Evolutionary conservation across 768 basidiomycete genomes (phyloP).

Genomic region (Sporobolomyces phaffii): DNA sequence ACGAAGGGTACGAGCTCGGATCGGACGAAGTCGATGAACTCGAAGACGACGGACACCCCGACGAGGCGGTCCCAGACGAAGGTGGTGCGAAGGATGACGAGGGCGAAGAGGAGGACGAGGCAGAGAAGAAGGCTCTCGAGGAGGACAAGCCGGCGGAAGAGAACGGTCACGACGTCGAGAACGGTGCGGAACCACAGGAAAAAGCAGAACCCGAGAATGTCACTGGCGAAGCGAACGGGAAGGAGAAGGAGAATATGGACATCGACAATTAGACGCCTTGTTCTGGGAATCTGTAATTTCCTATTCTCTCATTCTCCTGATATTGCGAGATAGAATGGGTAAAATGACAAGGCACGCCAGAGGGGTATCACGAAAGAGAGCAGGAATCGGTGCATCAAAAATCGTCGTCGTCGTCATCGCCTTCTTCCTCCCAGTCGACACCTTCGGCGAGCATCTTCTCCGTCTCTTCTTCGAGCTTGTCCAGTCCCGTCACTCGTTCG

Average conservation of each 20-base stretch:
- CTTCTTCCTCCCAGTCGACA: slow-evolving; percentile 61
- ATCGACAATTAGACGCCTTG: neutral
- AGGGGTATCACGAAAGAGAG: neutral
- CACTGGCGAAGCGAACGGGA: neutral
- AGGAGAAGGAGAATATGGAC: slow-evolving; percentile 3
- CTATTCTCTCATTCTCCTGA: neutral
- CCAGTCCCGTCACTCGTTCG: slow-evolving; percentile 69
- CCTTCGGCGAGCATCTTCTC: slow-evolving; percentile 60
- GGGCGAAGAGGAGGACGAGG: too few relatives aligned
- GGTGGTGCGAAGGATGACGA: too few relatives aligned
- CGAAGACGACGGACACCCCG: neutral
- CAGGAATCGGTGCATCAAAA: neutral
- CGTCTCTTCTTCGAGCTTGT: slow-evolving; percentile 67
- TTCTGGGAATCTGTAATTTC: too few relatives aligned
- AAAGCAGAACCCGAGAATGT: neutral
- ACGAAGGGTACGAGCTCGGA: neutral
- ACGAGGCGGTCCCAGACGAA: too few relatives aligned
- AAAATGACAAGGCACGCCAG: neutral
- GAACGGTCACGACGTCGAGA: neutral
- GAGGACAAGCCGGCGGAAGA: neutral
- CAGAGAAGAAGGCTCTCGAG: too few relatives aligned
- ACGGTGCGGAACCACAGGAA: neutral
- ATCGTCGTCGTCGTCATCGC: neutral
- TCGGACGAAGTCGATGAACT: neutral
- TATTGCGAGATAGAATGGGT: too few relatives aligned